A percentile compares a stretch with the other conserved stretches of the same genome.
Evolutionary conservation across 2,329 filamentous ascomycete species (phyloP).

Genomic region (Microdochium paspali): DNA sequence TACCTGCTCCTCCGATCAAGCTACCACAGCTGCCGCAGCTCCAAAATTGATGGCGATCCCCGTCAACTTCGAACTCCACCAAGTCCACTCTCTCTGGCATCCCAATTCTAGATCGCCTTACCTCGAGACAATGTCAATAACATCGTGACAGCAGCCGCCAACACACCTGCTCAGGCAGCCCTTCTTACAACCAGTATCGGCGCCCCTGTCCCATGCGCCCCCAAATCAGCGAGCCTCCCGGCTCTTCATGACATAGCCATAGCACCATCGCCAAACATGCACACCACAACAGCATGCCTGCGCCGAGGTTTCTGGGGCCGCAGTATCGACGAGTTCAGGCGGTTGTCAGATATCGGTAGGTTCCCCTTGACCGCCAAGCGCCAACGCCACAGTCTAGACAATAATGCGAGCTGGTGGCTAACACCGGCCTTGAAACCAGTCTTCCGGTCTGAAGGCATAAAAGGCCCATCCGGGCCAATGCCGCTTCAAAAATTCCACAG

Average conservation of each 20-base stretch:
- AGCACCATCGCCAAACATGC: slow-evolving; percentile 29
- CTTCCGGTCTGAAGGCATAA: slow-evolving; percentile 60
- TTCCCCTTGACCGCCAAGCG: neutral
- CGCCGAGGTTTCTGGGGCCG: slow-evolving; percentile 46
- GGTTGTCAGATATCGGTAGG: slow-evolving; percentile 46
- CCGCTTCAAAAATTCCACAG: slow-evolving; percentile 55
- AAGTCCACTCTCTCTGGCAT: no score
- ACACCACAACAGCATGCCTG: slow-evolving; percentile 30
- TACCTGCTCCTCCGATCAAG: neutral
- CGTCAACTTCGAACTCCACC: neutral
- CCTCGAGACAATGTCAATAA: neutral
- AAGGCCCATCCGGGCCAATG: slow-evolving; percentile 52
- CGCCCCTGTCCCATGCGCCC: no score
- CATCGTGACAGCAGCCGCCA: neutral
- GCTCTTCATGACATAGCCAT: neutral
- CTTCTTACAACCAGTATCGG: no score
- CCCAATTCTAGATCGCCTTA: neutral
- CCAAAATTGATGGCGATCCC: neutral
- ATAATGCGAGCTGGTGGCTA: neutral
- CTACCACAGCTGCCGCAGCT: neutral
- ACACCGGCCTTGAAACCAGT: slow-evolving; percentile 31
- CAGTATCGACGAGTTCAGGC: slow-evolving; percentile 50
- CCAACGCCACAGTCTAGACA: neutral
- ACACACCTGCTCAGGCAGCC: no score
- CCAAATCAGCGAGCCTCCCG: slow-evolving; percentile 1